Conservation (phyloP, 1,284 basidiomycete species). For the Mycena citricolor region DNA sequence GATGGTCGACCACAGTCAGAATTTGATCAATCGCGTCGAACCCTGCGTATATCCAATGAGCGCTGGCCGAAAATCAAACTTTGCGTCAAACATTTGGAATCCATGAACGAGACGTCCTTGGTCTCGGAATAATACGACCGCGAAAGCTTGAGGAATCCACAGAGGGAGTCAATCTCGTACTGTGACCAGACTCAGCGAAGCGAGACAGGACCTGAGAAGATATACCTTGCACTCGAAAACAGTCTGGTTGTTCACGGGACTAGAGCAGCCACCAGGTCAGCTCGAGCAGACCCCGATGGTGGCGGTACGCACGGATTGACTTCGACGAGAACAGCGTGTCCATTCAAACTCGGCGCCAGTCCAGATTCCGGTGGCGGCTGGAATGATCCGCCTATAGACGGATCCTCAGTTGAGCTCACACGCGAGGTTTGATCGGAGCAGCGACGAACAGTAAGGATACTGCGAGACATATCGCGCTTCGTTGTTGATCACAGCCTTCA, state of each 20-base stretch:
- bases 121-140: constrained; percentile 74
- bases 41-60: constrained; percentile 47
- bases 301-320: constrained; percentile 7
- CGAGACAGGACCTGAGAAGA: background rate
- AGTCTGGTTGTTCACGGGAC: constrained; percentile 39
- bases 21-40: constrained; percentile 67
- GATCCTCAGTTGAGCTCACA: constrained; percentile 43
- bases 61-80: background rate
- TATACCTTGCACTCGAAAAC: constrained; percentile 62
- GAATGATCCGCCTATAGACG: constrained; percentile 46
- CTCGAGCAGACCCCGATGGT: constrained; percentile 41
- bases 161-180: constrained; percentile 61
- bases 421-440: constrained; percentile 52
- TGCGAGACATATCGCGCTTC: constrained; percentile 53
- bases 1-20: constrained; percentile 73
- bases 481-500: constrained; percentile 24
- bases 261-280: constrained; percentile 10
- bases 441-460: constrained; percentile 50
- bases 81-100: constrained; percentile 61
- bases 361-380: constrained; percentile 44
- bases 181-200: constrained; percentile 21
- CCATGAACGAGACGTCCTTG: constrained; percentile 57
- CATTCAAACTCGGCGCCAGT: constrained; percentile 22
- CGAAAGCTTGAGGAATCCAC: constrained; percentile 69
- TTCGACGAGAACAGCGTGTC: background rate